Base-by-base conservation (phyloP, 2,329 filamentous ascomycete species). In the Ilyonectria destructans region DNA sequence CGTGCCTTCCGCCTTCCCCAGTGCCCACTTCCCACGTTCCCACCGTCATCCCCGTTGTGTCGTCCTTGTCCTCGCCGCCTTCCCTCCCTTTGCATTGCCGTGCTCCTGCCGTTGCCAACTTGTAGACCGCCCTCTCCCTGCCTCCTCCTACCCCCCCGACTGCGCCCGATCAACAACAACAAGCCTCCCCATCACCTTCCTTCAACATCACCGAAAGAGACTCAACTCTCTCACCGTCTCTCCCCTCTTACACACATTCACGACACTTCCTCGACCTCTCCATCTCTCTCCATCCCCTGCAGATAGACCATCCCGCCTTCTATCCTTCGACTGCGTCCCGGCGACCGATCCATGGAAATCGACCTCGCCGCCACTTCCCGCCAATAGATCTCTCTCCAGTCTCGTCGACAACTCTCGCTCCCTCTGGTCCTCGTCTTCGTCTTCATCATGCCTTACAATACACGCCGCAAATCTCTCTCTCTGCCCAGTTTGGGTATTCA, bases 401-500 rank as follows among this genome's bases (percentile, higher is more conserved):
- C 33, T 45, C 48, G 46, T 51, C 58, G 57, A 21, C 46, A 65
- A 56, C 58, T 35, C 51, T 61, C 31, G 3, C 10, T 35, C 10
- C 31, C n/a, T 58, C 48, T 55, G 35, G 31, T 46, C 21, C 60
- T 69, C 52, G 60, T 40, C 56, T 61, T 67, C 58, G 60, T 64
- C 52, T 37, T 70, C 68, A 64, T 57, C 71, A 97, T 97, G 94
- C 93, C 92, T 79, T 98, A 98, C 88, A 97, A 98, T 83, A 98
- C 96, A 75, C 93, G 96, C 84, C 92, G 95, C 83, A 98, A 98
- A 87, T 97, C 95, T 79, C 86, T 99, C 74, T 98, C 95, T 70
- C 87, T 98, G 78, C 93, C 94, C 68, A 97, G 95, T 74, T 89
- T 98, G 77, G 96, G 96, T 80, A 97, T 98, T 77, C 93, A 96